These are phyloP conservation scores for Phalaenopsis aphrodite DNA, from an alignment of 106 monocot genomes.

Conservation along the genomic window DNA sequence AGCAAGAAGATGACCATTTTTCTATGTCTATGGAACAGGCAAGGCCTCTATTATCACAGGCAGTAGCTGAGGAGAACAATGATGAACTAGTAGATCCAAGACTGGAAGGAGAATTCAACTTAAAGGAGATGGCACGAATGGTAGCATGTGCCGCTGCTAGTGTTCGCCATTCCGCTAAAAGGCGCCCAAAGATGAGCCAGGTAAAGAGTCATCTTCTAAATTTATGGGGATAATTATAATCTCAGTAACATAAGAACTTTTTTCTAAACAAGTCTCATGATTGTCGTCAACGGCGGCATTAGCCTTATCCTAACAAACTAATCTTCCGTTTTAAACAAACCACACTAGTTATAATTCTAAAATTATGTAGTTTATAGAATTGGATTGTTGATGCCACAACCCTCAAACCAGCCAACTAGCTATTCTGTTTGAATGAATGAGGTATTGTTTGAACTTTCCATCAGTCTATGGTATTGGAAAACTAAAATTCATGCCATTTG, in stretches of 20 bases:
- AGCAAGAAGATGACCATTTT: neutral
- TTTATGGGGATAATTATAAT: neutral
- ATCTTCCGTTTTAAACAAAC: neutral
- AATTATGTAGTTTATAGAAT: too few species aligned
- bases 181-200: slow-evolving; percentile 94
- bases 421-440: too few species aligned
- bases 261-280: too few species aligned
- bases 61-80: slow-evolving; percentile 46
- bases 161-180: slow-evolving; percentile 71
- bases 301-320: too few species aligned
- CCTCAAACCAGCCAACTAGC: too few species aligned
- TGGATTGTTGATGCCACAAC: too few species aligned
- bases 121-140: slow-evolving; percentile 59
- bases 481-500: too few species aligned
- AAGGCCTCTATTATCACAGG: slow-evolving; percentile 30
- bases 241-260: neutral
- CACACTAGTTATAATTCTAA: neutral
- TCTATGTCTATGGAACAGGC: slow-evolving; percentile 31
- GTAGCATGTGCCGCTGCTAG: slow-evolving; percentile 56
- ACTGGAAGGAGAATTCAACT: slow-evolving; percentile 42
- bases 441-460: too few species aligned
- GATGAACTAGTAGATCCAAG: slow-evolving; percentile 65
- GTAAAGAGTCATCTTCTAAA: slow-evolving; percentile 16
- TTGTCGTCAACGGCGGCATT: too few species aligned
- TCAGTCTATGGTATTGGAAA: too few species aligned